These are phyloP conservation scores for Arthrobotrys entomopaga DNA, from an alignment of 2,329 filamentous ascomycete species.

Conservation along the genomic window DNA sequence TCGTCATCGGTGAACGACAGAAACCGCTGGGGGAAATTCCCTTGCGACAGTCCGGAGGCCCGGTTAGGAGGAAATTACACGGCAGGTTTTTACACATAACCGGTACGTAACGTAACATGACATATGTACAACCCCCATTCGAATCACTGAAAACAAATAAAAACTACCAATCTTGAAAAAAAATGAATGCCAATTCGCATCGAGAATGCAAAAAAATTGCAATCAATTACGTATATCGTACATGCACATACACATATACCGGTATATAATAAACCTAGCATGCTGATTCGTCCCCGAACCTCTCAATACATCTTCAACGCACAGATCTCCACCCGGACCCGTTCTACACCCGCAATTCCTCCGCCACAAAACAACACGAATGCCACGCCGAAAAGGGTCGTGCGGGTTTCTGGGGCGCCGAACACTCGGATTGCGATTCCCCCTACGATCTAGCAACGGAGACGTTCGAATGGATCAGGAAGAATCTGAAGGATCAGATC, in stretches of 20 bases:
- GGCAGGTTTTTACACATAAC: conserved; percentile 89
- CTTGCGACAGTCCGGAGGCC: conserved; percentile 24
- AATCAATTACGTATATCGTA: too few species aligned
- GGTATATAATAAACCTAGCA: too few species aligned
- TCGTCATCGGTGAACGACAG: not conserved
- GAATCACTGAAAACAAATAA: too few species aligned
- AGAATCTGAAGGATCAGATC: conserved; percentile 78
- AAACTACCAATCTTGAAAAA: too few species aligned
- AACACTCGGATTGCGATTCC: conserved; percentile 88
- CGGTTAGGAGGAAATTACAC: conserved; percentile 65
- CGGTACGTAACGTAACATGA: conserved; percentile 69
- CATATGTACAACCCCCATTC: too few species aligned
- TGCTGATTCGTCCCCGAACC: too few species aligned
- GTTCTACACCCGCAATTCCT: conserved; percentile 75
- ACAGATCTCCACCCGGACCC: conserved; percentile 91
- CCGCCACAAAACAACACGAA: conserved; percentile 76
- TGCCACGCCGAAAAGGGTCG: conserved; percentile 83
- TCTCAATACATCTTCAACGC: conserved; percentile 50
- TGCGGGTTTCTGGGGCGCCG: conserved; percentile 83
- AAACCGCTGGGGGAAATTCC: conserved; percentile 8
- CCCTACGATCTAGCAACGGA: conserved; percentile 83
- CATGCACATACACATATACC: too few species aligned
- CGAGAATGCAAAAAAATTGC: too few species aligned
- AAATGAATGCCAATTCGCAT: too few species aligned
- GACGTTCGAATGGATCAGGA: conserved; percentile 87